Percentiles rank a stretch among this genome's conserved stretches.
Conservation (phyloP, 768 basidiomycete species). For the Omphalotus guepiniiformis region DNA sequence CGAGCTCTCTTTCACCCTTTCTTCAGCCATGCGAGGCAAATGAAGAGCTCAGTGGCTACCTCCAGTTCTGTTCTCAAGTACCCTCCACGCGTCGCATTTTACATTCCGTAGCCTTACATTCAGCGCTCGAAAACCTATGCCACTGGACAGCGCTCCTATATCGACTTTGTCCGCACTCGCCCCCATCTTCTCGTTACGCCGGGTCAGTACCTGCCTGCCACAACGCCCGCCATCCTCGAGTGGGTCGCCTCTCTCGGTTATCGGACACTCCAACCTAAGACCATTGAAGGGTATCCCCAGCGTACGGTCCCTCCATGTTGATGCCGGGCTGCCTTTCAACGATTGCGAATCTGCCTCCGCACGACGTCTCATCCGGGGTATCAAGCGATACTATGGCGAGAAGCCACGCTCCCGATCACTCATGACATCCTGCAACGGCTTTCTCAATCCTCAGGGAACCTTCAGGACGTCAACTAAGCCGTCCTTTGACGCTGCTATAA, state of each 20-base stretch:
- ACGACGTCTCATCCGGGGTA: slow-evolving; percentile 26
- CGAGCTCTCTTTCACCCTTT: no score
- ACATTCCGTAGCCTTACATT: no score
- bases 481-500: slow-evolving; percentile 13
- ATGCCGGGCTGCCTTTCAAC: slow-evolving; percentile 22
- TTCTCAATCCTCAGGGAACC: not conserved
- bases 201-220: slow-evolving; percentile 14
- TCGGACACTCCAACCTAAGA: slow-evolving; percentile 7
- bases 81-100: no score
- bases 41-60: no score
- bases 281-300: slow-evolving; percentile 15
- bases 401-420: slow-evolving; percentile 11
- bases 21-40: no score
- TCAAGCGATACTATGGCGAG: slow-evolving; percentile 25
- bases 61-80: no score
- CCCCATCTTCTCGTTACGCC: slow-evolving; percentile 2
- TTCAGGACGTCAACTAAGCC: not conserved
- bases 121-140: slow-evolving; percentile 26
- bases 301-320: slow-evolving; percentile 26
- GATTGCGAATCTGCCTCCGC: slow-evolving; percentile 23
- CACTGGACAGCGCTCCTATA: slow-evolving; percentile 26
- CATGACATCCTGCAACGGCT: not conserved
- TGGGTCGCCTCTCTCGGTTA: slow-evolving; percentile 13
- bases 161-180: slow-evolving; percentile 20
- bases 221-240: slow-evolving; percentile 10